phyloP scores from a whole-genome alignment of 83 land plant genomes.

The Picea abies region DNA sequence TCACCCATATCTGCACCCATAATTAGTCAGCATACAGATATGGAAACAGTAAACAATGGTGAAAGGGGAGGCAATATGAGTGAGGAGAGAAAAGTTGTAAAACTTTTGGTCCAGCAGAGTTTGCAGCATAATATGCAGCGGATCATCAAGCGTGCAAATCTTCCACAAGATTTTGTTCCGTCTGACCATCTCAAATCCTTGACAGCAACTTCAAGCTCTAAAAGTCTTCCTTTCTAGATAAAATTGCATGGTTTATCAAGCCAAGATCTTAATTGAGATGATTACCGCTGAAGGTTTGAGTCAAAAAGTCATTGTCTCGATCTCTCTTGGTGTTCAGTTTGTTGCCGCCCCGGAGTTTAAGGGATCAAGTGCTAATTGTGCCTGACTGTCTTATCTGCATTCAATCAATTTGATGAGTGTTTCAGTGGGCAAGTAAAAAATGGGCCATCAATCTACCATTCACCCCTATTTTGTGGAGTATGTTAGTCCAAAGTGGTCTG shows the following conservation, averaged over 20 bases:
- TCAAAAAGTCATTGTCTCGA: not conserved
- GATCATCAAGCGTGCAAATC: conserved; percentile 74
- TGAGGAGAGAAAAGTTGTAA: conserved; percentile 78
- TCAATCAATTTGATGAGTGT: not conserved
- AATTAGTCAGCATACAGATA: conserved; percentile 31
- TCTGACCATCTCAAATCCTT: conserved; percentile 58
- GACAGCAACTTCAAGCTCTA: conserved; percentile 54
- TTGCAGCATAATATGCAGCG: conserved; percentile 82
- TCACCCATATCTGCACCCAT: conserved; percentile 57
- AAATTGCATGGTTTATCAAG: not conserved
- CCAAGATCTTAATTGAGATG: conserved; percentile 5
- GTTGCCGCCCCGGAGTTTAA: not conserved
- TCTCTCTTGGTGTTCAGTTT: not conserved
- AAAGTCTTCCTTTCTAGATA: conserved; percentile 69
- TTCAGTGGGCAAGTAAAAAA: not conserved
- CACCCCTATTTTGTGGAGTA: not conserved
- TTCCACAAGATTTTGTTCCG: conserved; percentile 64
- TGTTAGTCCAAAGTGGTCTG: not conserved
- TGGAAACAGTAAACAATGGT: conserved; percentile 26
- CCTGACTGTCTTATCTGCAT: not conserved
- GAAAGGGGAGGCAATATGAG: conserved; percentile 31
- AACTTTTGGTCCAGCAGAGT: conserved; percentile 83
- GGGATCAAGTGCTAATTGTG: not conserved
- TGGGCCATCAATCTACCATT: conserved; percentile 5
- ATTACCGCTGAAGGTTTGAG: not conserved